phyloP scores from a whole-genome alignment of 192 early-diverging fungal species.

The Dissophora ornata region DNA sequence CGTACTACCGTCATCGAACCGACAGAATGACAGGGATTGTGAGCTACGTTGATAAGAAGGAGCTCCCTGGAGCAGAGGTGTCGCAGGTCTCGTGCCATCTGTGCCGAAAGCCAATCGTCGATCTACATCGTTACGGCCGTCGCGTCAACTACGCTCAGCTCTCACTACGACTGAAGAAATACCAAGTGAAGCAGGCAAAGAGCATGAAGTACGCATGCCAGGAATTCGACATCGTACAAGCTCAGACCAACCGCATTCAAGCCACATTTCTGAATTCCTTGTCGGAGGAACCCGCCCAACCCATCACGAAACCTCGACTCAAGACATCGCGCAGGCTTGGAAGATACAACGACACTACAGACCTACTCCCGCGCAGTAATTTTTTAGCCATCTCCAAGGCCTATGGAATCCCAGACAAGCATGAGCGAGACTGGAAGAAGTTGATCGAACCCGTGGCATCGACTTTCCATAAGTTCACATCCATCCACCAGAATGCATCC shows the following conservation, averaged over 20 bases:
- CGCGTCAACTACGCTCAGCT: conserved; percentile 48
- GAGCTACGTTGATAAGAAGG: conserved; percentile 15
- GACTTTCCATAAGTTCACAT: not conserved
- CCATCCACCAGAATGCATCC: conserved; percentile 1
- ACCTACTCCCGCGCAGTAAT: conserved; percentile 1
- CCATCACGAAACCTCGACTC: no score
- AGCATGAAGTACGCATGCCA: not conserved
- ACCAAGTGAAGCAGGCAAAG: not conserved
- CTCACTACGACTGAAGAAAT: conserved; percentile 33
- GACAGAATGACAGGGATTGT: conserved; percentile 9
- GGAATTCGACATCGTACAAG: conserved; percentile 8
- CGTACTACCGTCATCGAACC: conserved; percentile 44
- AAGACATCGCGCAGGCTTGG: conserved; percentile 13
- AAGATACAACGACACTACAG: not conserved
- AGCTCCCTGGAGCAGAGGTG: conserved; percentile 20
- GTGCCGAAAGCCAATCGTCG: conserved; percentile 60
- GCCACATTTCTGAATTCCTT: no score
- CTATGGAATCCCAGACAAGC: conserved; percentile 26
- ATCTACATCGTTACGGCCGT: conserved; percentile 50
- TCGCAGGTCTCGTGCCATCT: conserved; percentile 40
- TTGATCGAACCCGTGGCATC: not conserved
- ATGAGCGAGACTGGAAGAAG: conserved; percentile 20
- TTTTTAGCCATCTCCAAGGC: not conserved
- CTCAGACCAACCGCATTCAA: not conserved
- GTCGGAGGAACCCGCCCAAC: no score